These are phyloP conservation scores for Nakaseomyces sp. DNA, from an alignment of 1,139 yeast species.

Conservation along the genomic window DNA sequence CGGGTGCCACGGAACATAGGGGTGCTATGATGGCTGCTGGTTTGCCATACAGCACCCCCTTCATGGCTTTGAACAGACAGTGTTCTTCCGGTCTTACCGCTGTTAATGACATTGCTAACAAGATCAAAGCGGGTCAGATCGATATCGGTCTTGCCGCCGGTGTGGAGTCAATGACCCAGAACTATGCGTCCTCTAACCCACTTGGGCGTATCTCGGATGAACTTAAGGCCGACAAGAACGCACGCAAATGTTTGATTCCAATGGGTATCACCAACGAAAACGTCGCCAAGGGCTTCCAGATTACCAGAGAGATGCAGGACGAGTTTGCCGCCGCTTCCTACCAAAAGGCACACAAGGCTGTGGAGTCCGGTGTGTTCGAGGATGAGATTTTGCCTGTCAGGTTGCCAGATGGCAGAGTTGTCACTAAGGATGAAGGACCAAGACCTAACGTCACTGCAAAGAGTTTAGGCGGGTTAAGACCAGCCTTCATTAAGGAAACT, in stretches of 20 bases:
- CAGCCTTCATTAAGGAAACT: constrained; percentile 72
- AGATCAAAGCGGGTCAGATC: constrained; percentile 79
- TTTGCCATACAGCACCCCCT: constrained; percentile 60
- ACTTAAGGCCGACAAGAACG: constrained; percentile 39
- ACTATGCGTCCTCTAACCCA: constrained; percentile 66
- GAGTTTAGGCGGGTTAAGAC: constrained; percentile 62
- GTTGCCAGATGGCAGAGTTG: constrained; percentile 35
- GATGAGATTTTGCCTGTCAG: constrained; percentile 76
- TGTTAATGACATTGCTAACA: constrained; percentile 79
- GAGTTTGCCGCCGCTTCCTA: constrained; percentile 82
- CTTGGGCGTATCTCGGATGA: constrained; percentile 54
- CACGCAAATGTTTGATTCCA: constrained; percentile 64
- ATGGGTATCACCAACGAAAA: constrained; percentile 91
- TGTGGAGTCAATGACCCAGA: constrained; percentile 82
- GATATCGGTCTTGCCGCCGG: constrained; percentile 88
- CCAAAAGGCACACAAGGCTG: constrained; percentile 71
- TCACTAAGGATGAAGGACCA: constrained; percentile 84
- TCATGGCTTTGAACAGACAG: constrained; percentile 81
- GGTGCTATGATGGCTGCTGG: constrained; percentile 77
- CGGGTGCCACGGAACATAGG: constrained; percentile 87
- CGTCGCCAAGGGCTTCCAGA: constrained; percentile 51
- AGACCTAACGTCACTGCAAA: constrained; percentile 77
- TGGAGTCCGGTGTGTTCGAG: constrained; percentile 60
- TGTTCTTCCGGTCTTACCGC: constrained; percentile 94
- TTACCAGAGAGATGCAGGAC: constrained; percentile 72